These are phyloP conservation scores for Trichoderma hamatum DNA, from an alignment of 2,329 filamentous ascomycete genomes.

Conservation along the genomic window DNA sequence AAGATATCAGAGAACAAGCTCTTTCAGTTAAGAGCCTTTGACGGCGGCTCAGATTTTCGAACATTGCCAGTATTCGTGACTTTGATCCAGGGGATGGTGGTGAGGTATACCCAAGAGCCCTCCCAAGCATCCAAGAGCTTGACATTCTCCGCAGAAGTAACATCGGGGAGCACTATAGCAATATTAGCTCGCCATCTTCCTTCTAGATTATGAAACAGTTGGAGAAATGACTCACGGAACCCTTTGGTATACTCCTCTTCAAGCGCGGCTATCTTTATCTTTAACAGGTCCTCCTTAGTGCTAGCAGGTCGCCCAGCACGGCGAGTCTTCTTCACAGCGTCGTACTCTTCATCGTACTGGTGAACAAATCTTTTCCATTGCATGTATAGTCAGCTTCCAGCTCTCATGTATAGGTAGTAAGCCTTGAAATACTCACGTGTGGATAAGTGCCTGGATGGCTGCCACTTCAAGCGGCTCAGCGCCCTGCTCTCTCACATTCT, in stretches of 20 bases:
- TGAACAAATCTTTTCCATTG: constrained; percentile 58
- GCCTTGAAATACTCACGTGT: constrained; percentile 51
- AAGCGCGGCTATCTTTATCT: constrained; percentile 69
- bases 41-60: constrained; percentile 77
- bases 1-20: neutral
- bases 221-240: constrained; percentile 63
- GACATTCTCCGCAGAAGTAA: constrained; percentile 68
- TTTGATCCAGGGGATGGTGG: constrained; percentile 75
- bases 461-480: constrained; percentile 54
- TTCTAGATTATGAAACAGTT: neutral
- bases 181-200: constrained; percentile 24
- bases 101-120: constrained; percentile 79
- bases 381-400: constrained; percentile 35
- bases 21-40: constrained; percentile 45
- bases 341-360: constrained; percentile 72
- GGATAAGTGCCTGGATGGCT: constrained; percentile 63
- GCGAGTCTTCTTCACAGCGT: constrained; percentile 65
- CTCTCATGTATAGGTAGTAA: constrained; percentile 17
- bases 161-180: constrained; percentile 68
- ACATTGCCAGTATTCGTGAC: constrained; percentile 67
- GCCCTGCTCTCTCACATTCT: constrained; percentile 57
- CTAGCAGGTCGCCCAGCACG: constrained; percentile 79
- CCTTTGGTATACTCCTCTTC: constrained; percentile 81
- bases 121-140: constrained; percentile 73
- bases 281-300: constrained; percentile 75